Percentiles rank a stretch among this genome's conserved stretches.
Evolutionary conservation across 176 grass and related monocot species (phyloP).

Genomic region (Zoysia pacifica): DNA sequence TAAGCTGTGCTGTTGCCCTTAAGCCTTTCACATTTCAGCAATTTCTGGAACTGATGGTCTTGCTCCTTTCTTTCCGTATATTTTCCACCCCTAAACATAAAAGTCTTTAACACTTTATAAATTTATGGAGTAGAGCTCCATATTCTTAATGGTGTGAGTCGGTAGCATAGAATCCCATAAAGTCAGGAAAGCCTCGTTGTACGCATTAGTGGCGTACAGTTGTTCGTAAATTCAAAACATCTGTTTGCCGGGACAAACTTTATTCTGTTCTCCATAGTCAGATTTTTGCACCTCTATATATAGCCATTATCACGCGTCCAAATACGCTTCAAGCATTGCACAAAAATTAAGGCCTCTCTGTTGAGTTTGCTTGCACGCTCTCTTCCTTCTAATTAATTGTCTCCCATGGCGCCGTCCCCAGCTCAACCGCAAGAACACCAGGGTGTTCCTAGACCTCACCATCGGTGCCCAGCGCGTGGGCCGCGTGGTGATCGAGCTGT

Average conservation of each 20-base stretch:
- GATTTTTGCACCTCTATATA: conserved; percentile 30
- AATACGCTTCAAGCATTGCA: not conserved
- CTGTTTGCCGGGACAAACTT: not conserved
- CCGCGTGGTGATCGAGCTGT: conserved; percentile 54
- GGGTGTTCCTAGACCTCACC: conserved; percentile 42
- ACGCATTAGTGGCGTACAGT: conserved; percentile 26
- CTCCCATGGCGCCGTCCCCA: not conserved
- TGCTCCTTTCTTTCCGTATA: no score
- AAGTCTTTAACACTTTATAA: no score
- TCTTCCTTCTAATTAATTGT: not conserved
- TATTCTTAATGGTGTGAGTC: not conserved
- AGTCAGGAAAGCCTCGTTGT: conserved; percentile 4
- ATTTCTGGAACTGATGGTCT: no score
- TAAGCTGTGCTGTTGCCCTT: not conserved
- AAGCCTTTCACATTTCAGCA: no score
- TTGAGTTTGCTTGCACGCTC: not conserved
- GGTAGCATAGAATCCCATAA: not conserved
- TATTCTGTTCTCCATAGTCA: not conserved
- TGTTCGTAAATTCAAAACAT: conserved; percentile 9
- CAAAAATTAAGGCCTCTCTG: not conserved
- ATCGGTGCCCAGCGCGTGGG: conserved; percentile 27
- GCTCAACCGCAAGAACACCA: conserved; percentile 30
- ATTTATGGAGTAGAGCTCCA: not conserved
- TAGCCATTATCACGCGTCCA: not conserved
- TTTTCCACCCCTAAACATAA: no score